phyloP scores from a whole-genome alignment of 768 basidiomycete genomes.

The Psilocybe cubensis region DNA sequence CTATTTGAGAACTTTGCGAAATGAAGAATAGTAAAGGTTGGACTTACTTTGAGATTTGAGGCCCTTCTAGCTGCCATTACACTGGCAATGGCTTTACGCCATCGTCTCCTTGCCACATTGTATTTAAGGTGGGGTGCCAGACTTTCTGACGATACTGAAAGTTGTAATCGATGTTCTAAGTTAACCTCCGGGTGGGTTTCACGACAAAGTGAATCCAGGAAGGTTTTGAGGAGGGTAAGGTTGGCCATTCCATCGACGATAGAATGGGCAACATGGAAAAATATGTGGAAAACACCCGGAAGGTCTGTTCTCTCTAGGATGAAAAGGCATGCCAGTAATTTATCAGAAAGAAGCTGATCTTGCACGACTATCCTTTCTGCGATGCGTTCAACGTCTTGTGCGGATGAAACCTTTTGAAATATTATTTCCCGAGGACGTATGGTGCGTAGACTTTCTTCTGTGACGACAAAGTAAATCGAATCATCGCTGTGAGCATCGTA shows the following conservation, averaged over 20 bases:
- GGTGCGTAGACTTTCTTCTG: constrained; percentile 35
- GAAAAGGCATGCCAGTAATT: constrained; percentile 43
- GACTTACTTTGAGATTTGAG: constrained; percentile 38
- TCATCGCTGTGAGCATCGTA: constrained; percentile 35
- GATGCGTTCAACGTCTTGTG: constrained; percentile 34
- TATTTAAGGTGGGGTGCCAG: constrained; percentile 36
- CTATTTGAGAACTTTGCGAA: neutral
- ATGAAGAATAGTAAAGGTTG: neutral
- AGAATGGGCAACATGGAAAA: constrained; percentile 49
- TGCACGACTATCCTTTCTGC: constrained; percentile 34
- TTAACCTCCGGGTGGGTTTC: constrained; percentile 15
- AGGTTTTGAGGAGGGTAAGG: constrained; percentile 41
- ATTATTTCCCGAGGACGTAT: constrained; percentile 41
- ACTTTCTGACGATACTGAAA: constrained; percentile 41
- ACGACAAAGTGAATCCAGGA: constrained; percentile 44
- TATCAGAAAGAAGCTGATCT: constrained; percentile 42
- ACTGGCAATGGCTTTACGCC: constrained; percentile 47
- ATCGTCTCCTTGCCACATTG: constrained; percentile 40
- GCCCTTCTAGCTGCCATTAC: constrained; percentile 37
- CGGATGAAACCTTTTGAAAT: constrained; percentile 34
- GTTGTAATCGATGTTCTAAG: constrained; percentile 41
- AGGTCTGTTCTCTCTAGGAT: constrained; percentile 44
- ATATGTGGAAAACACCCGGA: constrained; percentile 39
- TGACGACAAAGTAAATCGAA: constrained; percentile 44
- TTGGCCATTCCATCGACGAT: constrained; percentile 55